Base-by-base conservation (phyloP, 768 basidiomycete genomes). In the Lactarius hatsudake region DNA sequence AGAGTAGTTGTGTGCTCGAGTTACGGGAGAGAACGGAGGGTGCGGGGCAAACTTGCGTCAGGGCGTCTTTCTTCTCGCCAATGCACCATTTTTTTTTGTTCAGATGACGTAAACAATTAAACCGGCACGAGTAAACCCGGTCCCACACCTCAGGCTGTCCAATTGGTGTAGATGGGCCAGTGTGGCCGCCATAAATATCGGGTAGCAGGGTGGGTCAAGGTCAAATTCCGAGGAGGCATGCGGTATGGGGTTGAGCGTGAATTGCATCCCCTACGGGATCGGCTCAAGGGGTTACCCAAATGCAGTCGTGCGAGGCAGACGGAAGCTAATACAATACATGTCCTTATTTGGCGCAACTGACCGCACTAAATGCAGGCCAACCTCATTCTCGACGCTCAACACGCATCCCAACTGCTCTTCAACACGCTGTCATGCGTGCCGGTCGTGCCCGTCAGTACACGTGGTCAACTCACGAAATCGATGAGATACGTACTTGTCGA, bases 311-410 rank as follows among this genome's bases (percentile, higher is more conserved):
- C 74, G 75, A 23, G 89, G 87, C 10, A 93, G 80, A 69, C 86
- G 77, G 82, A 99, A 98, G 76, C 90, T 90, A 63, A 99, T 85
- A 77, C 96, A 96, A 76, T 96, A 98, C 96, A 98, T 98, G 73
- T 94, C 90, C 78, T 99, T 98, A 78, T 87, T 91, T 8, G 96
- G 96, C 1, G 97, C 94, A 12, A 98, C 97, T 12, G 90, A 89
- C 63, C 97, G 88, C 59, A 99, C 96, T 70, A 88, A 82, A 73
- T 94, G 89, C 9, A 93, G 17, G 76, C 75, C 45, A 81, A 79
- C 28, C 85, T 72, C 79, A n/a, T 85, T 82, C 13, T 80, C 78
- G 13, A 59, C 40, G 17, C 79, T 78, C 61, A 96, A 72, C 43
- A 78, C 62, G 71, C 81, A 75, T 36, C 87, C 88, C 36, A 97